Evolutionary conservation across 306 rosid genomes (phyloP).

Genomic region (Nissolia schottii): DNA sequence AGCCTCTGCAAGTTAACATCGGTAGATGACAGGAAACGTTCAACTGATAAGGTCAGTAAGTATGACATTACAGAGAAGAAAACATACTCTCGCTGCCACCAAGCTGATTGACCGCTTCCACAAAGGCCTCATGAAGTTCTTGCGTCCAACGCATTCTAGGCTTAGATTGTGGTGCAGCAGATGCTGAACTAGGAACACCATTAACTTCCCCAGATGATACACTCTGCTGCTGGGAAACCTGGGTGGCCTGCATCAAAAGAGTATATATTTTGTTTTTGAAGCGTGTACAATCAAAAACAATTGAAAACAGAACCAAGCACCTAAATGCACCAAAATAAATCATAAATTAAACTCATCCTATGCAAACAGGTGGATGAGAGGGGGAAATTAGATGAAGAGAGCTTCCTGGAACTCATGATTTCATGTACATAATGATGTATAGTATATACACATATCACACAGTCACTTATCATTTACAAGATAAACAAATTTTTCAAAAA

Average conservation of each 20-base stretch:
- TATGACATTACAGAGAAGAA: constrained; percentile 10
- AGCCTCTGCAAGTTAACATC: constrained; percentile 62
- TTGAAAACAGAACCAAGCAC: constrained; percentile 8
- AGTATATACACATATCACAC: neutral
- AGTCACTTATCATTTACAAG: neutral
- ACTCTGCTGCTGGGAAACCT: constrained; percentile 34
- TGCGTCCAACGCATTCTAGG: constrained; percentile 98
- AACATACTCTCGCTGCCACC: constrained; percentile 89
- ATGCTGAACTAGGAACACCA: constrained; percentile 33
- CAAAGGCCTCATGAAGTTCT: constrained; percentile 93
- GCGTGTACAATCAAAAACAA: constrained; percentile 10
- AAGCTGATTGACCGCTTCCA: constrained; percentile 82
- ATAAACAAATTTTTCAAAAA: neutral
- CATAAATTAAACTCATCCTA: neutral
- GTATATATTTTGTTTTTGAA: constrained; percentile 28
- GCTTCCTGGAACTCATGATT: neutral
- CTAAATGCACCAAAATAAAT: neutral
- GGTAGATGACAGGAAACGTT: constrained; percentile 12
- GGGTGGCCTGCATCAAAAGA: constrained; percentile 43
- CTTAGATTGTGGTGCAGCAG: constrained; percentile 53
- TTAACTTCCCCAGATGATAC: constrained; percentile 42
- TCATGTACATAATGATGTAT: neutral
- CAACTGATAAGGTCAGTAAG: neutral
- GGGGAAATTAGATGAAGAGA: neutral
- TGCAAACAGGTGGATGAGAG: neutral